Evolutionary conservation across 177 flowering plant genomes (phyloP), one percentile per base, ranked within the genome.

Genomic region (Vitis hybrid): DNA sequence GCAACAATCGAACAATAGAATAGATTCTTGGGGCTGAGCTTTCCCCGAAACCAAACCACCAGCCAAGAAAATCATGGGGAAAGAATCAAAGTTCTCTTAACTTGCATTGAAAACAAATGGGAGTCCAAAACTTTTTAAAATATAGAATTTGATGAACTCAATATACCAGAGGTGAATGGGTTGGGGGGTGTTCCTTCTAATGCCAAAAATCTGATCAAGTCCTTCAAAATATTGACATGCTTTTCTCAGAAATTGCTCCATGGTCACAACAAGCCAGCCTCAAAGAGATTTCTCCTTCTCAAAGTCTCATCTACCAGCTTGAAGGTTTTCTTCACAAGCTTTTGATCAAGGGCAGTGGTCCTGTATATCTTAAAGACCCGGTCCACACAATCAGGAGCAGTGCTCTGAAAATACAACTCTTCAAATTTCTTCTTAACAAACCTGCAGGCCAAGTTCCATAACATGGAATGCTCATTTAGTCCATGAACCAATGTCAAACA

Each of bases 361-460:
- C 99, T 81, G 67, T 96, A 96, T 66, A 93, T 88, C 85, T 96
- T 96, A 70, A 96, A 93, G 23, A 92, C 92, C 56, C 99, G 85
- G 76, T 96, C 98, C 69, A 91, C 91, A 19, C 87, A 84, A 62
- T 90, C 91, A 7, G 93, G 97, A 2, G 91, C 76, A 1, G 94
- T 93, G 85, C 90, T 87, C 66, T 93, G 97, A 72, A 86, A 93
- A 76, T 96, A 96, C 59, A 91, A 76, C 78, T 93, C 98, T 80
- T 96, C 99, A 49, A 96, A 96, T 82, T 93, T 93, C 80, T 96
- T 96, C 88, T 96, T 96, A 75, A 96, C 97, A 76, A 89, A 96
- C 82, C 99, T 93, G 87, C 39, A 61, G 14, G 55, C 21, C 48
- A n/a, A 75, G 60, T 66, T 65, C 48, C 14, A 49, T 57, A 7